Conservation (phyloP, 129 eudicot species). For the Flaveria linearis region DNA sequence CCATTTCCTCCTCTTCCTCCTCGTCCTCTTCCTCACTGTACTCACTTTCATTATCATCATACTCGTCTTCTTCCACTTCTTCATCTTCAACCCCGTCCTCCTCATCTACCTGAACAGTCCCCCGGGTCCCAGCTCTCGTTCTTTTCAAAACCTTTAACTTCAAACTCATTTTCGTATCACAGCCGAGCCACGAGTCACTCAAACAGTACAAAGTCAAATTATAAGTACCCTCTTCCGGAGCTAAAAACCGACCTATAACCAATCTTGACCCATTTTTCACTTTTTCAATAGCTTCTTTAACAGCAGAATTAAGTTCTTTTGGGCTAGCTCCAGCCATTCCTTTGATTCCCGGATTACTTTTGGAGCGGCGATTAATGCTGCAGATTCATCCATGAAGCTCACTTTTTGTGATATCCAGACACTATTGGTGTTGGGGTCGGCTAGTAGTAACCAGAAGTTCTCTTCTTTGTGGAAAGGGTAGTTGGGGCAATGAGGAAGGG, state of each 20-base stretch:
- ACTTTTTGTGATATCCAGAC: conserved; percentile 92
- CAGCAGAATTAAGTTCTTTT: conserved; percentile 60
- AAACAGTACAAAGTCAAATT: conserved; percentile 57
- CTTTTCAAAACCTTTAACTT: conserved; percentile 77
- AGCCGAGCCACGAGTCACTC: conserved; percentile 93
- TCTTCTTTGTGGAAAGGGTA: conserved; percentile 87
- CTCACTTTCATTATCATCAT: conserved; percentile 87
- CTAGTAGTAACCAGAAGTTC: conserved; percentile 79
- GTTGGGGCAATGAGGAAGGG: conserved; percentile 83
- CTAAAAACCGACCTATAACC: conserved; percentile 80
- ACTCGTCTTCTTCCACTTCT: conserved; percentile 77
- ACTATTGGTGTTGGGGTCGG: conserved; percentile 66
- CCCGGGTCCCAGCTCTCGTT: conserved; percentile 72
- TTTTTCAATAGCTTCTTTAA: conserved; percentile 69
- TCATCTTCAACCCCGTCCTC: conserved; percentile 80
- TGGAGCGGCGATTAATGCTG: conserved; percentile 78
- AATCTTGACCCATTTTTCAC: conserved; percentile 71
- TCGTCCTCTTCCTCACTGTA: conserved; percentile 90
- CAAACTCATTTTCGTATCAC: conserved; percentile 63
- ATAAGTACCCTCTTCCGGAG: conserved; percentile 83
- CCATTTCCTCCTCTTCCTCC: too few relatives aligned
- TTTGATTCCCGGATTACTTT: conserved; percentile 72
- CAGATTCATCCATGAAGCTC: conserved; percentile 88
- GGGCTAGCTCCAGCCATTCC: conserved; percentile 79
- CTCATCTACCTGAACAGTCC: conserved; percentile 49